Evolutionary conservation across 495 filamentous ascomycete species (phyloP), one percentile per base, ranked within the genome.

Genomic region (Neurospora sp.): DNA sequence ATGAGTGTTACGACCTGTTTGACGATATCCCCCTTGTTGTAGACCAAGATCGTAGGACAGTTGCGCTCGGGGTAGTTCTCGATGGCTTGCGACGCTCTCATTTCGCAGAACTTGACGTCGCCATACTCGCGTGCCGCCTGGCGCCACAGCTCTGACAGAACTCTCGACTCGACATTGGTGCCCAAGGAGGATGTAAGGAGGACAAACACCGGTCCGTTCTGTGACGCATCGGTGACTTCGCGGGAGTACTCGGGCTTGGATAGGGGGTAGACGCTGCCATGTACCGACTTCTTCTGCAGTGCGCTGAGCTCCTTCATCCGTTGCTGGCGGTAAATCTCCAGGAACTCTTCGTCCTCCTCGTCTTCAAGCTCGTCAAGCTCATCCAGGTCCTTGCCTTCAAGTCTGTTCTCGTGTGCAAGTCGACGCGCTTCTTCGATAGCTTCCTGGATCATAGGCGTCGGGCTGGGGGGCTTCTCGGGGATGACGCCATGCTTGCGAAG

Each of bases 101-200:
- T 98, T 82, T 99, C 93, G 80, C 94, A 98, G 83, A 99, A 99
- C 82, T 99, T 99, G 78, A 98, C 82, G 72, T 99, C 94, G 39
- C 93, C 93, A 77, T 90, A 98, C 77, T 93, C 93, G 71, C 80
- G 81, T 18, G 96, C 96, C 73, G 94, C 83, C 77, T 92, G 87
- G 27, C 91, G 85, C 95, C 96, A 99, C n/a, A 98, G 84, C 77
- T 96, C 90, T 16, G 90, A 90, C 75, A 98, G 79, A 2, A 96
- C 81, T 40, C 91, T 87, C 3, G 93, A 96, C 82, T 98, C 93
- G 41, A 90, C 85, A 78, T 98, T 97, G 71, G 87, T 91, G 47
- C 91, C 87, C 22, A 88, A 81, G 4, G 91, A 88, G 9, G 93
- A 93, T 10, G 91, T 94, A 38, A 99, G 86, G 73, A 97, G 92